Base-by-base conservation (phyloP, 1,284 basidiomycete genomes). In the Hemileia vastatrix region DNA sequence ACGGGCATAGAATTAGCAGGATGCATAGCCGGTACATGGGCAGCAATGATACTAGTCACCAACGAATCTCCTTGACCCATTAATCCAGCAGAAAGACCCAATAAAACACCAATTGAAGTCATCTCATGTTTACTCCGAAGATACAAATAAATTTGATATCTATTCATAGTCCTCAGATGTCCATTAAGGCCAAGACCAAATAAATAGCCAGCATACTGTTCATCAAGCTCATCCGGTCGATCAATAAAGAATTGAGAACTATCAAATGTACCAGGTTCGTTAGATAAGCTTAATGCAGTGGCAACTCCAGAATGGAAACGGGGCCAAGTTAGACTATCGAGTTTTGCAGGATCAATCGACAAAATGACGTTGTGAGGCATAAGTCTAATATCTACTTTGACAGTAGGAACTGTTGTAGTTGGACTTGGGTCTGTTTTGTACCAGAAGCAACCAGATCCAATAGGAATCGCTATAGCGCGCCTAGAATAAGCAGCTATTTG, bases 221-320 rank as follows among this genome's bases (percentile, higher is more conserved):
- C 84, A 6, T 87, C 90, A 57, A 91, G 80, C 57, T 90, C 87
- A 0, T 83, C 81, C 0, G 92, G 91, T 67, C 86, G 87, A 76
- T 94, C 93, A 80, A 90, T 92, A 18, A 89, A 86, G 70, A 95
- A 91, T 86, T 93, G 94, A 0, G 90, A 90, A 65, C 87, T 89
- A 71, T 91, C 88, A 45, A 92, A 83, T 18, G 84, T 84, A 57
- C 80, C 78, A n/a, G 86, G 83, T n/a, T 84, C 82, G 0, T 87
- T 83, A 0, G 86, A 84, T 56, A 92, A 84, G 3, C 88, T 84
- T 61, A 99, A 77, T 1, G 87, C 94, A 1, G 90, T 87, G 1
- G 92, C 89, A 0, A 95, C 93, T 15, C 95, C 95, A 66, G 95
- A 94, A 77, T 98, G 93, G 76, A 99, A 99, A 65, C 92, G 88